A percentile compares a stretch with the other conserved stretches of the same genome.
Conservation (phyloP, 352 stramenopile genomes). For the Phytophthora syringae region DNA sequence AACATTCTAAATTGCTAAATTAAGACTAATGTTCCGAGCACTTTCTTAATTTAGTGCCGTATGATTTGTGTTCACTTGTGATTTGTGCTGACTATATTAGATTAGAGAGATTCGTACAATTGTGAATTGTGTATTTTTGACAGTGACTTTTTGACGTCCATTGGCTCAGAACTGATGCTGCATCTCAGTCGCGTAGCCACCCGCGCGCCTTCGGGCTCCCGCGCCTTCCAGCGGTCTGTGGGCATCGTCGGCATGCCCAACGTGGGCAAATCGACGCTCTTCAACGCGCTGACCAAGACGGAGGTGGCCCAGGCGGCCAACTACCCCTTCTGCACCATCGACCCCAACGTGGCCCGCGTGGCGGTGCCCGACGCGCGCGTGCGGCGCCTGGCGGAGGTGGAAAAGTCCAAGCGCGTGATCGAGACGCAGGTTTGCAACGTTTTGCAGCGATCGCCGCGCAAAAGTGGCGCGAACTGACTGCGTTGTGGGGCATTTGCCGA, state of each 20-base stretch:
- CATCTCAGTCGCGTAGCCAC: conserved; percentile 10
- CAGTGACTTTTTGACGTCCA: too few relatives aligned
- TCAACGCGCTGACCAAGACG: conserved; percentile 89
- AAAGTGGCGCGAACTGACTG: conserved; percentile 12
- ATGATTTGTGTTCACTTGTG: too few relatives aligned
- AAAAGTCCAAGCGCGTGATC: conserved; percentile 79
- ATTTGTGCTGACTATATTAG: too few relatives aligned
- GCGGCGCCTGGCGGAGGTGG: conserved; percentile 65
- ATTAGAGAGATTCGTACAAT: too few relatives aligned
- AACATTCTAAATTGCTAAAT: too few relatives aligned
- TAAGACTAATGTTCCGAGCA: too few relatives aligned
- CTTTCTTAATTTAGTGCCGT: too few relatives aligned
- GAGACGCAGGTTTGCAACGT: conserved; percentile 57
- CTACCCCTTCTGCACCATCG: conserved; percentile 92
- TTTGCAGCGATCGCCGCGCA: conserved; percentile 1
- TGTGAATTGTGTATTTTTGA: too few relatives aligned
- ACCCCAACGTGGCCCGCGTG: conserved; percentile 84
- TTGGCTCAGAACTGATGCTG: too few relatives aligned
- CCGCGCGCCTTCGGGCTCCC: conserved; percentile 20
- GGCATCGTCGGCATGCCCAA: conserved; percentile 92
- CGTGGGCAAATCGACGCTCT: conserved; percentile 90
- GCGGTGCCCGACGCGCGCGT: conserved; percentile 73
- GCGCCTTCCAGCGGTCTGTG: conserved; percentile 80
- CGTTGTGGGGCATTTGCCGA: conserved; percentile 18
- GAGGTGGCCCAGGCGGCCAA: conserved; percentile 87